Evolutionary conservation across 352 stramenopile species (phyloP), one percentile per base, ranked within the genome.

Genomic region (Phytophthora tubulina): DNA sequence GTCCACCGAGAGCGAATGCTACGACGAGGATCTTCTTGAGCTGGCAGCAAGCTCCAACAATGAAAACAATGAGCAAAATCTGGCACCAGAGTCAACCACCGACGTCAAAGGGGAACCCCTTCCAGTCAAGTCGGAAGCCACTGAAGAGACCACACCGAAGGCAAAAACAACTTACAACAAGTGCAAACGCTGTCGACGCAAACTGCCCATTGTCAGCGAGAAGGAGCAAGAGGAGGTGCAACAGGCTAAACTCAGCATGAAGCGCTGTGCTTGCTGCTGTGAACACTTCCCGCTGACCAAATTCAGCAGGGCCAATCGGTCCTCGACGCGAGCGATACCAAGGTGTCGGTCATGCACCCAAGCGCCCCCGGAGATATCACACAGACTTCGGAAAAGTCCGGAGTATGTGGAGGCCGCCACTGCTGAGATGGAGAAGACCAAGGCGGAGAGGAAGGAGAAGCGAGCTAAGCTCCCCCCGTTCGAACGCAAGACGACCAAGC

Each of bases 1-100:
- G 39, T 76, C 72, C 50, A 79, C 72, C 10, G 72, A 79, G 42
- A 79, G 68, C 63, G 68, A 79, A 64, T 61, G 48, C 50, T 76
- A 71, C 32, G 69, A 73, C 41, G 63, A 74, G 42, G 52, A 65
- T 8, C 31, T 63, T 2, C 39, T 60, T 11, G 57, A 60, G 11
- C 17, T 55, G 31, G 35, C 48, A 30, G 27, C 30, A 35, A 45
- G 31, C 15, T 13, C 31, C 15, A 10, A 33, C 31, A 44, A 53
- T 10, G 21, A 11, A 15, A 36, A 50, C 3, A 8, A 50, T 7
- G n/a, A 15, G 35, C 4, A n/a, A 14, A 62, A 48, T 41, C 15
- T 10, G n/a, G 30, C 6, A 7, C 13, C 57, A 10, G 33, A 71
- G 1, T 31, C 30, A 13, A 21, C 31, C 27, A 45, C 35, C 42